phyloP scores from a whole-genome alignment of 192 early-diverging fungal species.

The Piromyces finnis region DNA sequence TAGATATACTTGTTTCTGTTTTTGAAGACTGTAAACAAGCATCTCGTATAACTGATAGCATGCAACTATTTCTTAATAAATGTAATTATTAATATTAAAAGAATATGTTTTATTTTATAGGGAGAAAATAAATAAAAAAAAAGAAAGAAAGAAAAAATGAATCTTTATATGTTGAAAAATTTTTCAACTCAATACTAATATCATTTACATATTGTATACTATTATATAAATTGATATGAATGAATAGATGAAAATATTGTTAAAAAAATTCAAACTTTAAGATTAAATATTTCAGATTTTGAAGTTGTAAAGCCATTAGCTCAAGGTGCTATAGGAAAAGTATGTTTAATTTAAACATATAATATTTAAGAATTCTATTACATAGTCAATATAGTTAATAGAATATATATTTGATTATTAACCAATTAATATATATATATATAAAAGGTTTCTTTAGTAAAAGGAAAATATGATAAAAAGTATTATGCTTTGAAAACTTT shows the following conservation, averaged over 20 bases:
- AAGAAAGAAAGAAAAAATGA: too few relatives aligned
- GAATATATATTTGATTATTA: too few relatives aligned
- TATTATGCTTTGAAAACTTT: constrained; percentile 71
- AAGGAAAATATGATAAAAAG: constrained; percentile 39
- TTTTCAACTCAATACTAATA: too few relatives aligned
- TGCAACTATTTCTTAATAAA: not conserved
- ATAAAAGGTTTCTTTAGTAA: constrained; percentile 60
- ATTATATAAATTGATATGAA: too few relatives aligned
- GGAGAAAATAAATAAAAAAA: too few relatives aligned
- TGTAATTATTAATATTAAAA: not conserved
- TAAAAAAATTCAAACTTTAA: not conserved
- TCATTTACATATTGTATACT: too few relatives aligned
- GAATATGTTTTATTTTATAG: too few relatives aligned
- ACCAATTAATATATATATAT: too few relatives aligned
- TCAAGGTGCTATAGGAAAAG: not conserved
- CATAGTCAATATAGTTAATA: too few relatives aligned
- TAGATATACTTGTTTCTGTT: not conserved
- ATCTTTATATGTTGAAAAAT: too few relatives aligned
- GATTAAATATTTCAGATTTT: not conserved
- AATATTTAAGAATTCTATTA: too few relatives aligned
- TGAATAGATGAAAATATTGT: not conserved
- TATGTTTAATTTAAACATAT: too few relatives aligned
- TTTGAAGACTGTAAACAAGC: not conserved
- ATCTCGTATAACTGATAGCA: not conserved
- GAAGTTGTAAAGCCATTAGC: not conserved